These are phyloP conservation scores for Botrytis pseudocinerea DNA, from an alignment of 2,329 filamentous ascomycete genomes.

Conservation along the genomic window DNA sequence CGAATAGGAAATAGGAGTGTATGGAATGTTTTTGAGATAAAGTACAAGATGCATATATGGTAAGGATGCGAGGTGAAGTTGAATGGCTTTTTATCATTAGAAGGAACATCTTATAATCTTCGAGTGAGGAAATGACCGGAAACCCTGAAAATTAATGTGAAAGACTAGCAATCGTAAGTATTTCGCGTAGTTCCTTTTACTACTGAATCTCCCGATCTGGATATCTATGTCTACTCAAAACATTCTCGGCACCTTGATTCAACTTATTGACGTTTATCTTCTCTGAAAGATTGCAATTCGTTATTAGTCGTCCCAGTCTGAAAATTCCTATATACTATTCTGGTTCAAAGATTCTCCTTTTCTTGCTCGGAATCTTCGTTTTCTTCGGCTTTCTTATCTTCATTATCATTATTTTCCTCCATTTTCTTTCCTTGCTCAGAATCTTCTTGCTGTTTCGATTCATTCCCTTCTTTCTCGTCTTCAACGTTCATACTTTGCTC, in stretches of 20 bases:
- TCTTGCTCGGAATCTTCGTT: background rate
- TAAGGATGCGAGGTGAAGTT: background rate
- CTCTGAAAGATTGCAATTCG: rapidly evolving
- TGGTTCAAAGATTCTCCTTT: background rate
- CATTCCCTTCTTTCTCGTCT: background rate
- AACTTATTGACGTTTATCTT: background rate
- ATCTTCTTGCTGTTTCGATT: background rate
- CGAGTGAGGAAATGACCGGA: rapidly evolving
- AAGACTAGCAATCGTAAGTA: background rate
- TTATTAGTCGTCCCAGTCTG: rapidly evolving
- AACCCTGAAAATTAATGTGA: rapidly evolving
- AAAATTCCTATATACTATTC: background rate
- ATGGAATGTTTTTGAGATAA: background rate
- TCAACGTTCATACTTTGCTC: background rate
- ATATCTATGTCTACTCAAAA: background rate
- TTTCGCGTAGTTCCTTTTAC: rapidly evolving
- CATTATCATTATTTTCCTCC: background rate
- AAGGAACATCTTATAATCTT: background rate
- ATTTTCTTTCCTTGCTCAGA: no score
- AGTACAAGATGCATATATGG: background rate
- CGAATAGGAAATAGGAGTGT: background rate
- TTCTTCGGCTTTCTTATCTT: background rate
- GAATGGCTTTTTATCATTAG: background rate
- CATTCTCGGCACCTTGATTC: rapidly evolving
- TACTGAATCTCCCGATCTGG: rapidly evolving